These are phyloP conservation scores for Salvia miltiorrhiza DNA, from an alignment of 257 asterid species.

Conservation along the genomic window DNA sequence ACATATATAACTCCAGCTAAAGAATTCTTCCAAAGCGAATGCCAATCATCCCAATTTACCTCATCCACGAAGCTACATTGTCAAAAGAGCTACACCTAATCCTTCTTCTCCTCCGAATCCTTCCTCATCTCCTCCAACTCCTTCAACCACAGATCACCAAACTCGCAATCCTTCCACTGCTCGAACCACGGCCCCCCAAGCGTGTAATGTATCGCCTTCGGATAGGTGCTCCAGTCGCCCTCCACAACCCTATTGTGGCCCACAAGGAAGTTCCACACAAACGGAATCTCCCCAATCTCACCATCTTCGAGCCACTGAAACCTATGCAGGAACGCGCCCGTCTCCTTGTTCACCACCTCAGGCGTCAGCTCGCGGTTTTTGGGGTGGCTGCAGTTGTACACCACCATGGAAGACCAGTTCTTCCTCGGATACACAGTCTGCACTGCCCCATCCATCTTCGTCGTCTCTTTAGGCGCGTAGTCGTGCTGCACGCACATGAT, in stretches of 20 bases:
- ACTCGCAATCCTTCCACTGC: slow-evolving; percentile 87
- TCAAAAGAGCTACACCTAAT: slow-evolving; percentile 14
- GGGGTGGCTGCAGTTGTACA: slow-evolving; percentile 74
- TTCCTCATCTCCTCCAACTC: slow-evolving; percentile 63
- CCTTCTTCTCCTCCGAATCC: slow-evolving; percentile 30
- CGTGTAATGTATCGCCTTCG: slow-evolving; percentile 78
- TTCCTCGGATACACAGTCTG: slow-evolving; percentile 80
- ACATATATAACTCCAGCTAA: not conserved
- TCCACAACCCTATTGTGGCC: slow-evolving; percentile 74
- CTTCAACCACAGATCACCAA: slow-evolving; percentile 77
- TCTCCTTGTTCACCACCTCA: slow-evolving; percentile 69
- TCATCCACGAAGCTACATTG: not conserved
- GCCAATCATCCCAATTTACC: not conserved
- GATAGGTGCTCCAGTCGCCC: slow-evolving; percentile 46
- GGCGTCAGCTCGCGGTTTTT: slow-evolving; percentile 62
- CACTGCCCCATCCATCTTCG: slow-evolving; percentile 88
- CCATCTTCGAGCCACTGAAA: slow-evolving; percentile 74
- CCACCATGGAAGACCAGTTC: slow-evolving; percentile 96
- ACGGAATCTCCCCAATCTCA: slow-evolving; percentile 79
- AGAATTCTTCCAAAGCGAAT: not conserved
- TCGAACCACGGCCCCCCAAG: slow-evolving; percentile 99
- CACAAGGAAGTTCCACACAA: slow-evolving; percentile 81
- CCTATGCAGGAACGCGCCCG: slow-evolving; percentile 82
- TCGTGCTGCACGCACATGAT: slow-evolving; percentile 83
- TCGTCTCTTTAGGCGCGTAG: slow-evolving; percentile 77